A percentile compares a stretch with the other conserved stretches of the same genome.
Conservation (phyloP, 768 basidiomycete species). For the Pluteus cervinus region DNA sequence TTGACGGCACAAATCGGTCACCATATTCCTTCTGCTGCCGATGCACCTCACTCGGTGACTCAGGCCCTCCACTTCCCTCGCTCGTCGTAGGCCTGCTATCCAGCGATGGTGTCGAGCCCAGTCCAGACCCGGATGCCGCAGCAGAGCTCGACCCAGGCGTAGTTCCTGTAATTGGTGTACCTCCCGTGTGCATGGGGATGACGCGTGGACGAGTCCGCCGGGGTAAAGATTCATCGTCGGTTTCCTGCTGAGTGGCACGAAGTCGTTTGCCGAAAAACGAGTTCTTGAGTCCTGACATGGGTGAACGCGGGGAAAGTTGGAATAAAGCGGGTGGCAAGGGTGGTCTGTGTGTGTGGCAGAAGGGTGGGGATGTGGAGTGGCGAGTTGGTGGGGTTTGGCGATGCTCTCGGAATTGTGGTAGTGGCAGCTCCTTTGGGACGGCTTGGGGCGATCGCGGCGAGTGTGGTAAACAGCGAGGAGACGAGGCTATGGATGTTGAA, state of each 20-base stretch:
- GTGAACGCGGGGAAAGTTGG: conserved; percentile 9
- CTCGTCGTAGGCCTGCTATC: conserved; percentile 50
- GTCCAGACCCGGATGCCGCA: conserved; percentile 26
- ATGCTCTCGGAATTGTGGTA: no score
- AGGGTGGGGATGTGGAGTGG: no score
- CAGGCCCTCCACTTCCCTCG: conserved; percentile 39
- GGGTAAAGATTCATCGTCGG: conserved; percentile 49
- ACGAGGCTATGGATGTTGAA: no score
- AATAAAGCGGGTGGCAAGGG: no score
- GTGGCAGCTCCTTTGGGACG: no score
- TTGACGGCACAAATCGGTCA: conserved; percentile 65
- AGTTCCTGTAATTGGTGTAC: conserved; percentile 2
- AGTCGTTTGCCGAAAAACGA: conserved; percentile 81
- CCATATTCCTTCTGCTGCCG: conserved; percentile 38
- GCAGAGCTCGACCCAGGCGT: conserved; percentile 49
- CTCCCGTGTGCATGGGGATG: no score
- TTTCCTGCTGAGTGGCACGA: conserved; percentile 57
- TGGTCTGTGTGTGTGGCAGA: no score
- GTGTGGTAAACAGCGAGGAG: no score
- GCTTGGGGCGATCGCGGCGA: no score
- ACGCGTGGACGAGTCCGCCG: conserved; percentile 34
- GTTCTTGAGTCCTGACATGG: conserved; percentile 76
- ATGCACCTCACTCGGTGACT: conserved; percentile 12
- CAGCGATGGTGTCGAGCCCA: conserved; percentile 48
- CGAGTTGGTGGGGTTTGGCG: no score